Evolutionary conservation across 2,329 filamentous ascomycete species (phyloP).

Genomic region (Exophiala lecanii-corni): DNA sequence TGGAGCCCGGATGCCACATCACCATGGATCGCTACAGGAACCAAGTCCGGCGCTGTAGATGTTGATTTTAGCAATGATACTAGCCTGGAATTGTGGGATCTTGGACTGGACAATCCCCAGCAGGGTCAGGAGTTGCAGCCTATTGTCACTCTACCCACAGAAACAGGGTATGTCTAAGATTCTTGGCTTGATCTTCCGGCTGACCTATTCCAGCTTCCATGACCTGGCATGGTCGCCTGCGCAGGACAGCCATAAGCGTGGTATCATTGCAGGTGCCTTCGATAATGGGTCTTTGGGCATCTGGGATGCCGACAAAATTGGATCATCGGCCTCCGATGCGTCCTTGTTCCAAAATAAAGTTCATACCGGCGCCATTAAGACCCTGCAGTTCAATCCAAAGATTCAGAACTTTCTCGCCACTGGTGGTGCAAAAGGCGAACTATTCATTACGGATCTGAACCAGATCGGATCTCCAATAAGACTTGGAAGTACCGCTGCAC

Average conservation of each 20-base stretch:
- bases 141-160: constrained; percentile 74
- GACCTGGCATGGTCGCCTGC: constrained; percentile 92
- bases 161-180: constrained; percentile 66
- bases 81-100: constrained; percentile 92
- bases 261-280: constrained; percentile 89
- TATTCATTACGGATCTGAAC: constrained; percentile 92
- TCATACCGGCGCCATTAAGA: constrained; percentile 88
- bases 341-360: constrained; percentile 81
- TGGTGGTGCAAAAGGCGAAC: constrained; percentile 88
- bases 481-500: constrained; percentile 78
- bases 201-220: constrained; percentile 66
- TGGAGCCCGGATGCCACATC: constrained; percentile 81
- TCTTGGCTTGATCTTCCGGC: constrained; percentile 1
- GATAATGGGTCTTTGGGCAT: constrained; percentile 91
- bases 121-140: constrained; percentile 81
- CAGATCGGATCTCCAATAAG: constrained; percentile 84
- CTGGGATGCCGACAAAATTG: constrained; percentile 78
- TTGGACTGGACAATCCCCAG: constrained; percentile 71
- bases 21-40: constrained; percentile 87
- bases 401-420: constrained; percentile 88
- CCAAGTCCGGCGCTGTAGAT: constrained; percentile 88
- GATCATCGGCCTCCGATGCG: constrained; percentile 59
- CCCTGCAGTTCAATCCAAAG: constrained; percentile 92
- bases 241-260: constrained; percentile 70
- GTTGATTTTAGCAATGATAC: constrained; percentile 97